Evolutionary conservation across 2,329 filamentous ascomycete species (phyloP).

Genomic region (Colletotrichum shisoi): DNA sequence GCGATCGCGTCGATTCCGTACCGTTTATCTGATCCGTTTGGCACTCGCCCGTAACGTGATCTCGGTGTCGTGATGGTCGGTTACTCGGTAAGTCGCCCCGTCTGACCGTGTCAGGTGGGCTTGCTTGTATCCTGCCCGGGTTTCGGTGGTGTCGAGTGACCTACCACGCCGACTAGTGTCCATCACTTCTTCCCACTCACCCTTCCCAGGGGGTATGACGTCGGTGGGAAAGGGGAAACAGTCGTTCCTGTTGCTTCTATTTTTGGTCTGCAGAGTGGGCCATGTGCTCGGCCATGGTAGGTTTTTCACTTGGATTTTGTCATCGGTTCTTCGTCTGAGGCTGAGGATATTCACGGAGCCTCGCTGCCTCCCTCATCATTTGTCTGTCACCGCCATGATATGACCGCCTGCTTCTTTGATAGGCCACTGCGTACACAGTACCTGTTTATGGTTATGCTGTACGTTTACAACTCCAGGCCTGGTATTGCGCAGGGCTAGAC

Average conservation of each 20-base stretch:
- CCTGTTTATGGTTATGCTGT: too few species aligned
- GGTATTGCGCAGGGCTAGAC: too few species aligned
- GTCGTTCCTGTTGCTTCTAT: neutral
- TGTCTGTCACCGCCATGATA: neutral
- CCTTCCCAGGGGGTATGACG: conserved; percentile 11
- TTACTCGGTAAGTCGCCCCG: conserved; percentile 25
- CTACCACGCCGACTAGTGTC: conserved; percentile 5
- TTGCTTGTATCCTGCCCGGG: conserved; percentile 23
- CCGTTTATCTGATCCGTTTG: conserved; percentile 27
- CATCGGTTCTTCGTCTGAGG: neutral
- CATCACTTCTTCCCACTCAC: neutral
- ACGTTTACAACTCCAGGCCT: too few species aligned
- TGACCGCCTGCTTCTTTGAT: too few species aligned
- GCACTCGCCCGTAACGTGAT: conserved; percentile 18
- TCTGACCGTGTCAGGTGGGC: conserved; percentile 31
- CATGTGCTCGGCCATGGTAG: neutral
- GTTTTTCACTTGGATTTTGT: neutral
- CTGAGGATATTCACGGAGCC: too few species aligned
- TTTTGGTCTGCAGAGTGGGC: neutral
- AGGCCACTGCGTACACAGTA: too few species aligned
- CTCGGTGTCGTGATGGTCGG: conserved; percentile 16
- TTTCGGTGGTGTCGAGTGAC: conserved; percentile 28
- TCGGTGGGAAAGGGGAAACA: neutral
- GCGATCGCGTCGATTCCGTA: conserved; percentile 21
- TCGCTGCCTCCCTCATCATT: neutral